Evolutionary conservation across 106 monocot genomes (phyloP).

Genomic region (Dactylorhiza incarnata): DNA sequence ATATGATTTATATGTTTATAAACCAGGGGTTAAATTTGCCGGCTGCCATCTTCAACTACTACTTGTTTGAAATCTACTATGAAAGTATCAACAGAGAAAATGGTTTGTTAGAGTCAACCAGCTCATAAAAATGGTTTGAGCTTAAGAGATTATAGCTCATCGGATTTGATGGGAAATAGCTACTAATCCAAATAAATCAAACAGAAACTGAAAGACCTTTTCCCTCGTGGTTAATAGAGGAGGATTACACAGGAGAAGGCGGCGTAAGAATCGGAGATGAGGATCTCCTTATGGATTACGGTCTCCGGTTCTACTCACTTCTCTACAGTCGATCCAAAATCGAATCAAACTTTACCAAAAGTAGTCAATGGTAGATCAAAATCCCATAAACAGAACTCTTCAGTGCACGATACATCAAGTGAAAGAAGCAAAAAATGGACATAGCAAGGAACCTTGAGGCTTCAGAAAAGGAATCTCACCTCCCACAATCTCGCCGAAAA

Average conservation of each 20-base stretch:
- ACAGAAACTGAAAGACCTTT: background rate
- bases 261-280: background rate
- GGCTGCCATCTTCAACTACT: background rate
- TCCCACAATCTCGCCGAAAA: background rate
- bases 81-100: background rate
- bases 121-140: background rate
- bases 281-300: background rate
- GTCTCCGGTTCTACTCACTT: background rate
- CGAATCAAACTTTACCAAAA: conserved; percentile 5
- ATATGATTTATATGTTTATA: too few species aligned
- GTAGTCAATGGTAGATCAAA: background rate
- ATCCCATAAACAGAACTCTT: background rate
- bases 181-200: background rate
- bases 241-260: background rate
- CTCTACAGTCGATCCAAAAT: background rate
- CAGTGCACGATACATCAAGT: background rate
- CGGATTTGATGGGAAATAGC: background rate
- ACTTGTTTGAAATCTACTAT: background rate
- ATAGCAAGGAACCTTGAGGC: background rate
- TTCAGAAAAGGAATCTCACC: conserved; percentile 6
- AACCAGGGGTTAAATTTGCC: too few species aligned
- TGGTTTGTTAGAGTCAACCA: background rate
- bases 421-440: background rate
- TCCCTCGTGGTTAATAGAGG: background rate
- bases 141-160: background rate